Evolutionary conservation across 495 filamentous ascomycete genomes (phyloP), one percentile per base, ranked within the genome.

Genomic region (Penicillium nucicola): DNA sequence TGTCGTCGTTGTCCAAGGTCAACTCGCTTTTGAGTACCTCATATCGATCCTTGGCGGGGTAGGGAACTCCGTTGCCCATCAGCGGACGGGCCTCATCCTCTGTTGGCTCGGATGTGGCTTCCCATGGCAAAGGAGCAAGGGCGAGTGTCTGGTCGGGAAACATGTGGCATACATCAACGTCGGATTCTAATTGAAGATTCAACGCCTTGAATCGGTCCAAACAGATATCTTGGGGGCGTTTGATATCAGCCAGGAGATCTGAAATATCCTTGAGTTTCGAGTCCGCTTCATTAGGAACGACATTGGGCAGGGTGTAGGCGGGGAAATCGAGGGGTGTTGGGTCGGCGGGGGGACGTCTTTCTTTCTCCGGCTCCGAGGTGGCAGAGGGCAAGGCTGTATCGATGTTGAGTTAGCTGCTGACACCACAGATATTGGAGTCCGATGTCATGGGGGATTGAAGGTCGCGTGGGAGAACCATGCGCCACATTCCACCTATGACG

Each of bases 1-100:
- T 77, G 56, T 77, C 77, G 39, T 82, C 76, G 43, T 85, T 84
- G n/a, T 79, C 71, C 12, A 78, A 54, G 13, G 68, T 49, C 13
- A 86, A 58, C 53, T 87, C 84, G 15, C 59, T 69, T 5, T 66
- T 56, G n/a, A 77, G 62, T 15, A 61, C 33, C 20, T 79, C 74
- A 54, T 76, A 84, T 22, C 73, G 72, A 25, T 75, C 70, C 36
- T 71, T 72, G 10, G 68, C 52, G 5, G 79, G 80, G 30, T 69
- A 70, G 7, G 71, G 67, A 28, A 66, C 64, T 13, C 77, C 78
- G 61, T 83, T 83, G 50, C 67, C 71, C 64, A 82, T 68, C n/a
- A 55, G 57, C 17, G 62, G 64, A 4, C 57, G 64, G 2, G 55
- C 28, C 4, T 46, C 50, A 28, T 67, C 60, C 32, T 61, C 62